A percentile compares a stretch with the other conserved stretches of the same genome.
These are phyloP conservation scores for Hirsutella rhossiliensis DNA, from an alignment of 2,329 filamentous ascomycete genomes.

Conservation along the genomic window DNA sequence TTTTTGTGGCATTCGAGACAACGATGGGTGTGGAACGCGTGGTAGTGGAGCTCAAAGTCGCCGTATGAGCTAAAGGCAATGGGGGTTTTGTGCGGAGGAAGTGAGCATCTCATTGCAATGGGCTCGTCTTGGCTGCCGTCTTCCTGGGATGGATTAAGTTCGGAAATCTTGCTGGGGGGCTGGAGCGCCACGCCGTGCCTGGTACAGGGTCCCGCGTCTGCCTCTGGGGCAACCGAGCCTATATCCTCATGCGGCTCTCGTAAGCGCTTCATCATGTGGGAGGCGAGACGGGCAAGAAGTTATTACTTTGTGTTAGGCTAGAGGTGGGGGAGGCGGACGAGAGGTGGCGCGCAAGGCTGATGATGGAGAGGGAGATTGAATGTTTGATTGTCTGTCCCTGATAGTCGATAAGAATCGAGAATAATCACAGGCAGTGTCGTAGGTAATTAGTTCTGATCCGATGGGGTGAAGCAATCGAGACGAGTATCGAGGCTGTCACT, in stretches of 20 bases:
- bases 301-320: slow-evolving; percentile 4
- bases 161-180: slow-evolving; percentile 40
- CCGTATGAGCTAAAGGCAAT: slow-evolving; percentile 62
- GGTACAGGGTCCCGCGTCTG: slow-evolving; percentile 1
- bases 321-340: neutral
- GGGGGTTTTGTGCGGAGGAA: slow-evolving; percentile 66
- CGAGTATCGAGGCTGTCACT: too few species aligned
- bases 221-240: slow-evolving; percentile 16
- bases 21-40: slow-evolving; percentile 67
- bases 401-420: too few species aligned
- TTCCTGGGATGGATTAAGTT: slow-evolving; percentile 38
- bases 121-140: slow-evolving; percentile 21
- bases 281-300: slow-evolving; percentile 1
- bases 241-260: slow-evolving; percentile 40
- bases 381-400: too few species aligned
- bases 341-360: neutral
- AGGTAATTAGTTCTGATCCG: too few species aligned
- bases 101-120: slow-evolving; percentile 60
- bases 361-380: neutral
- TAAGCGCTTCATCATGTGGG: slow-evolving; percentile 46
- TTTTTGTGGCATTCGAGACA: slow-evolving; percentile 79
- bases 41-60: slow-evolving; percentile 82
- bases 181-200: slow-evolving; percentile 6
- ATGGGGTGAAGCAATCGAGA: too few species aligned
- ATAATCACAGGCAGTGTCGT: too few species aligned